Evolutionary conservation across 2,329 filamentous ascomycete species (phyloP).

Genomic region (Sphaerulina vaccinii): DNA sequence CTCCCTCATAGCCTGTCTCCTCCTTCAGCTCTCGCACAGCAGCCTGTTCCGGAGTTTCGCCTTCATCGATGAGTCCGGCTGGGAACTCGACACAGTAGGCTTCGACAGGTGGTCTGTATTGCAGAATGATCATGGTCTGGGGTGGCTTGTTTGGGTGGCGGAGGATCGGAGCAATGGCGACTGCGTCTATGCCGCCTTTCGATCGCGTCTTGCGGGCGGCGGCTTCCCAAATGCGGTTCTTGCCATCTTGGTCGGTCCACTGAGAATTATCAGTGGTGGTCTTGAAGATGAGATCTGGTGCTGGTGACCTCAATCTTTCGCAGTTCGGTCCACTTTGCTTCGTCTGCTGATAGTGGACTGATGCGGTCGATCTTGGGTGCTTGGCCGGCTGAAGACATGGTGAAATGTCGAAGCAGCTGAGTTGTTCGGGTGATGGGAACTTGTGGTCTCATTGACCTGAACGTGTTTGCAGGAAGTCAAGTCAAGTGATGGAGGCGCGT

Average conservation of each 20-base stretch:
- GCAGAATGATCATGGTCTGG: conserved; percentile 56
- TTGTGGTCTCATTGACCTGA: conserved; percentile 11
- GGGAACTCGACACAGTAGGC: conserved; percentile 61
- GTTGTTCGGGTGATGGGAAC: conserved; percentile 16
- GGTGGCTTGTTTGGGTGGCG: conserved; percentile 48
- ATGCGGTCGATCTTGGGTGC: conserved; percentile 49
- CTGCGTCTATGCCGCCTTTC: conserved; percentile 58
- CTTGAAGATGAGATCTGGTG: neutral
- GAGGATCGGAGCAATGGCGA: conserved; percentile 57
- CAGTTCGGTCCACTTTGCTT: conserved; percentile 59
- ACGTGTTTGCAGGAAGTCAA: too few relatives aligned
- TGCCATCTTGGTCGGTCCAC: conserved; percentile 41
- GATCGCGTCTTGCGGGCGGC: conserved; percentile 53
- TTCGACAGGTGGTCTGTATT: conserved; percentile 60
- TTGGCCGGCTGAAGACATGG: conserved; percentile 38
- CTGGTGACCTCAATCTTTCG: conserved; percentile 48
- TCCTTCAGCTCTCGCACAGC: conserved; percentile 60
- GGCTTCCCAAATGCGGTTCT: conserved; percentile 51
- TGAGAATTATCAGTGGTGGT: conserved; percentile 6
- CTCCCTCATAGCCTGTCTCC: conserved; percentile 62
- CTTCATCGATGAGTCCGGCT: conserved; percentile 59
- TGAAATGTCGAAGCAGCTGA: conserved; percentile 24
- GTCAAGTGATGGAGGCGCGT: too few relatives aligned
- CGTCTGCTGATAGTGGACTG: conserved; percentile 50
- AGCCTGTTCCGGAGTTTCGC: conserved; percentile 56